Evolutionary conservation across 2,329 filamentous ascomycete genomes (phyloP).

Genomic region (Periconia sp.): DNA sequence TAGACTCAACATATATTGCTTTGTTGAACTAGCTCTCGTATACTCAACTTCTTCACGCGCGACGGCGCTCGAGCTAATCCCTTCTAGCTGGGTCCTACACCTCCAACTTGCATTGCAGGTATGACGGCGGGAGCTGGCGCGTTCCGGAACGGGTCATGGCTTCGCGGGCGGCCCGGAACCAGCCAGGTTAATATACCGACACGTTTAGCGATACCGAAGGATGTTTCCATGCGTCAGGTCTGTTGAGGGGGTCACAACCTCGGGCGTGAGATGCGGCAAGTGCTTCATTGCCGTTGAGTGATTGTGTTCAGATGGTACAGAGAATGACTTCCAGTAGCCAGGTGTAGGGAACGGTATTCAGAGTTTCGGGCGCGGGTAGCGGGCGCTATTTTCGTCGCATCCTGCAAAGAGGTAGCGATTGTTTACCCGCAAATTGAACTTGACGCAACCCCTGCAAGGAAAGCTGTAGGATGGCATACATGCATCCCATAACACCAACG

Average conservation of each 20-base stretch:
- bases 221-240: no score
- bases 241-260: no score
- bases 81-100: neutral
- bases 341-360: neutral
- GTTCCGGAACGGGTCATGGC: neutral
- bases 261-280: no score
- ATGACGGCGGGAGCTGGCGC: neutral
- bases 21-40: conserved; percentile 5
- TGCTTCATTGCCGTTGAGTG: no score
- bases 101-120: neutral
- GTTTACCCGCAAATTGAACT: conserved; percentile 37
- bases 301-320: no score
- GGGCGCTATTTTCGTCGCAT: conserved; percentile 31
- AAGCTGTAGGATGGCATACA: neutral
- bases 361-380: conserved; percentile 2
- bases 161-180: conserved; percentile 6
- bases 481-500: neutral
- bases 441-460: conserved; percentile 15
- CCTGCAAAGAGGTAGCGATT: conserved; percentile 14
- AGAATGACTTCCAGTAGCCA: neutral
- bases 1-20: conserved; percentile 8
- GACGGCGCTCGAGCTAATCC: conserved; percentile 2
- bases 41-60: conserved; percentile 4
- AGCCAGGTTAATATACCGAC: conserved; percentile 5
- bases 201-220: neutral